Evolutionary conservation across 2,329 filamentous ascomycete genomes (phyloP).

Genomic region (Fusarium algeriense): DNA sequence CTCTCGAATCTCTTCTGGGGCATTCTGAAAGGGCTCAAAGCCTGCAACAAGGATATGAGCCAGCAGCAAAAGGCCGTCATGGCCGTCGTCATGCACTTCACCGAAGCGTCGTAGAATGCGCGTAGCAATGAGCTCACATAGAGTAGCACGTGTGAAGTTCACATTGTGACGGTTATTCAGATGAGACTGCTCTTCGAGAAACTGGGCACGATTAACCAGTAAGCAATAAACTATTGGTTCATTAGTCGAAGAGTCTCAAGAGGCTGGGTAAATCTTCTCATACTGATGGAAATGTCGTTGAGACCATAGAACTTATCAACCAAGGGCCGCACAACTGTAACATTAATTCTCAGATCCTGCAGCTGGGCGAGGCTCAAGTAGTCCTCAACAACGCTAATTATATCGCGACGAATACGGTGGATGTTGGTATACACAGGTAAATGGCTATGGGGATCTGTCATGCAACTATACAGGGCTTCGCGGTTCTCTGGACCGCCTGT

Average conservation of each 20-base stretch:
- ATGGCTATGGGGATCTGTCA: slow-evolving; percentile 69
- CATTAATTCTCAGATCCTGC: slow-evolving; percentile 83
- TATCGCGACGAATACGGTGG: slow-evolving; percentile 75
- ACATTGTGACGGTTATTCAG: slow-evolving; percentile 85
- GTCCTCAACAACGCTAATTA: slow-evolving; percentile 72
- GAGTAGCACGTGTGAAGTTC: slow-evolving; percentile 79
- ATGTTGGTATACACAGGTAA: slow-evolving; percentile 83
- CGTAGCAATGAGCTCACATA: slow-evolving; percentile 85
- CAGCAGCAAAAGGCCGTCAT: slow-evolving; percentile 77
- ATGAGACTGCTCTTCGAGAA: slow-evolving; percentile 81
- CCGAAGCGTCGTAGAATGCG: slow-evolving; percentile 83
- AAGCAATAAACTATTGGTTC: slow-evolving; percentile 77
- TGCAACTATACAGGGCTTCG: slow-evolving; percentile 63
- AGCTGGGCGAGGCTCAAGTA: slow-evolving; percentile 79
- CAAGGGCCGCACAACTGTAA: slow-evolving; percentile 81
- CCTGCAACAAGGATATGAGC: slow-evolving; percentile 85
- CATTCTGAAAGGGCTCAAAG: slow-evolving; percentile 88
- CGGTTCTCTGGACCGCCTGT: slow-evolving; percentile 46
- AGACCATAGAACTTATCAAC: slow-evolving; percentile 87
- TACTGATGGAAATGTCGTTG: slow-evolving; percentile 82
- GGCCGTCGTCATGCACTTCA: slow-evolving; percentile 78
- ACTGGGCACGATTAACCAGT: slow-evolving; percentile 84
- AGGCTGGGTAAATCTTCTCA: slow-evolving; percentile 35
- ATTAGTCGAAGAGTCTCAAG: slow-evolving; percentile 13
- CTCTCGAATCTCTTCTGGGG: slow-evolving; percentile 73